phyloP scores from a whole-genome alignment of 2,329 filamentous ascomycete species.

The Apiospora aurea region DNA sequence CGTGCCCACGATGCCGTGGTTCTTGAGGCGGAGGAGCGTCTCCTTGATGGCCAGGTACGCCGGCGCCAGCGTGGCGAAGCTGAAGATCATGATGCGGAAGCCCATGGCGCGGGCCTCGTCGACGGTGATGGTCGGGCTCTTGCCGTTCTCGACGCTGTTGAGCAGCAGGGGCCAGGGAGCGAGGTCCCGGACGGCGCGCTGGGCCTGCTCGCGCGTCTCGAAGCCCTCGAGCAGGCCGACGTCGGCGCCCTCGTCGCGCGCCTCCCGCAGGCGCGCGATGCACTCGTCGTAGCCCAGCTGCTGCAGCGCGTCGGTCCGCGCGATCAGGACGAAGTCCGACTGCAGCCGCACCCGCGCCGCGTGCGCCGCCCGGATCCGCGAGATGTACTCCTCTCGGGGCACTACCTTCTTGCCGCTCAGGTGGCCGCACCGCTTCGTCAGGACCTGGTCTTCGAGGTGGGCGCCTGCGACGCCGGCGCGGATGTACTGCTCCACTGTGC shows the following conservation, averaged over 20 bases:
- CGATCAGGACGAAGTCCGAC: conserved; percentile 69
- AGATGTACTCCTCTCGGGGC: conserved; percentile 53
- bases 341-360: conserved; percentile 54
- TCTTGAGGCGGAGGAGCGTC: conserved; percentile 47
- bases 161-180: conserved; percentile 59
- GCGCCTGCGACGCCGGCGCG: conserved; percentile 56
- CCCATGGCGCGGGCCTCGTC: conserved; percentile 62
- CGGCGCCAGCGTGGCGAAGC: conserved; percentile 56
- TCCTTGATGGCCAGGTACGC: conserved; percentile 52
- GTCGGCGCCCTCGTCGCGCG: conserved; percentile 63
- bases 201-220: conserved; percentile 56
- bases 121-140: conserved; percentile 59
- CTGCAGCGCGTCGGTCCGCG: conserved; percentile 68
- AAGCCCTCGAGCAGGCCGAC: conserved; percentile 68
- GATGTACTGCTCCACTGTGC: conserved; percentile 57
- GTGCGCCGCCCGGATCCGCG: conserved; percentile 63
- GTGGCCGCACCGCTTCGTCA: conserved; percentile 71
- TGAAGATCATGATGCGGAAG: conserved; percentile 66
- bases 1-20: conserved; percentile 40
- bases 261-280: conserved; percentile 55
- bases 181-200: conserved; percentile 53
- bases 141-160: conserved; percentile 65
- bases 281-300: conserved; percentile 64
- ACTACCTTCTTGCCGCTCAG: conserved; percentile 68
- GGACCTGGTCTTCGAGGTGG: conserved; percentile 48